These are phyloP conservation scores for Wickerhamomyces ciferrii DNA, from an alignment of 805 yeast genomes.

Conservation along the genomic window DNA sequence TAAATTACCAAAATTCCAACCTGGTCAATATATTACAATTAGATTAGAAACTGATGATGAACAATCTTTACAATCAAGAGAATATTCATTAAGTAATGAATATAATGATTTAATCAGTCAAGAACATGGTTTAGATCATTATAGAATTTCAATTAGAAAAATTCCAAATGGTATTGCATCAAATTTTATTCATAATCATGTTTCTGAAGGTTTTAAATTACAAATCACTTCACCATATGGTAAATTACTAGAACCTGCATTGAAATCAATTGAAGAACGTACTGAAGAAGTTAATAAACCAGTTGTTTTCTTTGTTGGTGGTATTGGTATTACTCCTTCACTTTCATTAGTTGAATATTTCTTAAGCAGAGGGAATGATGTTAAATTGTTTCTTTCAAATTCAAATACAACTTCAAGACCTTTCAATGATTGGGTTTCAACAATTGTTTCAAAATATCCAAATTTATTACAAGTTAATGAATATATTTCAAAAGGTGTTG, in stretches of 20 bases:
- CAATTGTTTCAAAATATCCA: conserved; percentile 6
- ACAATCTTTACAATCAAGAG: conserved; percentile 43
- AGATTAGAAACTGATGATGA: conserved; percentile 30
- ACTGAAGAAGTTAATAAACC: conserved; percentile 18
- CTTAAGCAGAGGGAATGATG: conserved; percentile 10
- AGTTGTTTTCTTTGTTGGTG: conserved; percentile 47
- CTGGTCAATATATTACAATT: conserved; percentile 36
- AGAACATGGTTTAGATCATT: conserved; percentile 22
- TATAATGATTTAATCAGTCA: conserved; percentile 14
- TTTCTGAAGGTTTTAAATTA: conserved; percentile 43
- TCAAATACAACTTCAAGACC: background rate
- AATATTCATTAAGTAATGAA: conserved; percentile 49
- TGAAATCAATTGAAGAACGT: conserved; percentile 18
- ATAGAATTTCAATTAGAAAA: conserved; percentile 54
- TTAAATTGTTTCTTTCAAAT: conserved; percentile 11
- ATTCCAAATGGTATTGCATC: conserved; percentile 46
- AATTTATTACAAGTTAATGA: conserved; percentile 7
- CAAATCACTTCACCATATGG: conserved; percentile 59
- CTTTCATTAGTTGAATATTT: conserved; percentile 42
- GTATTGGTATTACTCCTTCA: conserved; percentile 66
- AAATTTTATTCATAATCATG: conserved; percentile 38
- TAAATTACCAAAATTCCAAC: conserved; percentile 25
- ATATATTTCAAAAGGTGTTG: conserved; percentile 6
- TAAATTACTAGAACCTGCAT: conserved; percentile 30
- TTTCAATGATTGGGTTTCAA: conserved; percentile 10